Conservation (phyloP, 2,329 filamentous ascomycete genomes). For the Thermomyces lanuginosus region DNA sequence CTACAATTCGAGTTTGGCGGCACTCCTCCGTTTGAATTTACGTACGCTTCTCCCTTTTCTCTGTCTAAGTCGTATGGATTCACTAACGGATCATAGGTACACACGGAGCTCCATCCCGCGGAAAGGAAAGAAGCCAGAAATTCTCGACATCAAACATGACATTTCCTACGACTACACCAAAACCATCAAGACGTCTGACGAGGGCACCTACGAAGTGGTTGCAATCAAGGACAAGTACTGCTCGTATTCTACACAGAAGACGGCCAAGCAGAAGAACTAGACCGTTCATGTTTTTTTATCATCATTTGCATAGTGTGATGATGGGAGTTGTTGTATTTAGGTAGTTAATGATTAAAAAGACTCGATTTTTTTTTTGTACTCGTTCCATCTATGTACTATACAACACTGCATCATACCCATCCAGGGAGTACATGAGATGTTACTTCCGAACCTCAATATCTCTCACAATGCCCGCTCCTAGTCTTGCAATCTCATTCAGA, state of each 20-base stretch:
- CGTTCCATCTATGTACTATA: too few species aligned
- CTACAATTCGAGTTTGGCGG: slow-evolving; percentile 92
- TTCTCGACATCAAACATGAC: slow-evolving; percentile 85
- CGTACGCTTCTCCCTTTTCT: slow-evolving; percentile 26
- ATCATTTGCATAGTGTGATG: too few species aligned
- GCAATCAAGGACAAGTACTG: slow-evolving; percentile 90
- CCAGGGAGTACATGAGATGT: too few species aligned
- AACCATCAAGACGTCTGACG: slow-evolving; percentile 69
- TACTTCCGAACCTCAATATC: slow-evolving; percentile 49
- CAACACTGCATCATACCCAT: too few species aligned
- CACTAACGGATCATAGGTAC: slow-evolving; percentile 36
- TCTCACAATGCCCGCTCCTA: slow-evolving; percentile 48
- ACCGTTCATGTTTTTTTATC: too few species aligned
- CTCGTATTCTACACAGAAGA: slow-evolving; percentile 60
- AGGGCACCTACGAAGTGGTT: slow-evolving; percentile 95
- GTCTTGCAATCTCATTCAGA: slow-evolving; percentile 29
- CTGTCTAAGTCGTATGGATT: neutral
- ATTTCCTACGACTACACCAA: slow-evolving; percentile 67
- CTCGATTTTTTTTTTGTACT: too few species aligned
- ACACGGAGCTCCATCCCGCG: slow-evolving; percentile 74
- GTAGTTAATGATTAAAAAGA: too few species aligned
- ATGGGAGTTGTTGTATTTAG: too few species aligned
- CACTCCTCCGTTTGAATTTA: slow-evolving; percentile 92
- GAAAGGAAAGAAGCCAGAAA: slow-evolving; percentile 58
- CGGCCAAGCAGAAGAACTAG: slow-evolving; percentile 23